Percentiles rank a stretch among this genome's conserved stretches.
Evolutionary conservation across 257 asterid species (phyloP).

Genomic region (Plantago elongata): DNA sequence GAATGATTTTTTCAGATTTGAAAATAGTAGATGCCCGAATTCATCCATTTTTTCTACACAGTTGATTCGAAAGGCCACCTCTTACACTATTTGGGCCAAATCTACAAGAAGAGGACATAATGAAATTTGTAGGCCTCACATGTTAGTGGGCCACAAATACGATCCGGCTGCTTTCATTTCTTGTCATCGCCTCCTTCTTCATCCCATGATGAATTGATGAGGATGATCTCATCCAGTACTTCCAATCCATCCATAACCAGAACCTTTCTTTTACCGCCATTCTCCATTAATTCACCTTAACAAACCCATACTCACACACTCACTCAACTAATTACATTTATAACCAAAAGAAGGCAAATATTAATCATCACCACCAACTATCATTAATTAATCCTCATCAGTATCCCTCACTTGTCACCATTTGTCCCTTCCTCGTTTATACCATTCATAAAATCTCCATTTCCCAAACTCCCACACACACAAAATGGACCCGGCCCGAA

Average conservation of each 20-base stretch:
- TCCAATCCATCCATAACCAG: not conserved
- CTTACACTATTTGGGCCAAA: too few species aligned
- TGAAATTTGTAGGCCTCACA: not conserved
- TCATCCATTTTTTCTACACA: too few species aligned
- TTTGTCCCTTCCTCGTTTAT: not conserved
- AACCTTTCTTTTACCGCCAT: not conserved
- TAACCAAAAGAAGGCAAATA: not conserved
- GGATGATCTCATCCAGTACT: too few species aligned
- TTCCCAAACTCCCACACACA: not conserved
- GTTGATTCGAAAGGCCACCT: too few species aligned
- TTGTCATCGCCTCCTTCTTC: too few species aligned
- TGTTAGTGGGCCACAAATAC: not conserved
- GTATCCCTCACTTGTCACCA: not conserved
- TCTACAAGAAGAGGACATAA: too few species aligned
- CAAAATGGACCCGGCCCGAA: conserved; percentile 23
- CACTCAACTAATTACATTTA: not conserved
- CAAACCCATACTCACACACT: not conserved
- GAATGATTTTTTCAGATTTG: too few species aligned
- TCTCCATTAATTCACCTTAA: not conserved
- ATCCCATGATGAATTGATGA: too few species aligned
- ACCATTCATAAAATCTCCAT: not conserved
- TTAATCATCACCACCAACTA: not conserved
- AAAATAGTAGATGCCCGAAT: too few species aligned
- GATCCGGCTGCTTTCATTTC: too few species aligned
- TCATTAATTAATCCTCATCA: not conserved